Conservation (phyloP, 495 filamentous ascomycete species). For the Jackrogersella minutella region DNA sequence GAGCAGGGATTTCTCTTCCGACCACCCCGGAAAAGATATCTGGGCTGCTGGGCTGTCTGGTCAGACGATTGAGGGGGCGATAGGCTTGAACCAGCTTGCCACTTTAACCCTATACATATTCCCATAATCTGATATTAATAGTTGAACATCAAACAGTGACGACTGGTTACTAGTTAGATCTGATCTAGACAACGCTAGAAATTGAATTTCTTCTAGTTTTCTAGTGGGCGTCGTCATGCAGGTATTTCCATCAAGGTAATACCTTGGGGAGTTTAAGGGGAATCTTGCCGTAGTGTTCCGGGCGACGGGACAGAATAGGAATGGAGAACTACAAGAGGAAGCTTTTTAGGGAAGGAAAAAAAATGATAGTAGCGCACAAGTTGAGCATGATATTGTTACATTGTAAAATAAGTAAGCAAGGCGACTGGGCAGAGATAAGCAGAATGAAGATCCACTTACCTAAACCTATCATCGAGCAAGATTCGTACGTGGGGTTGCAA, state of each 20-base stretch:
- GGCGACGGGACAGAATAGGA: neutral
- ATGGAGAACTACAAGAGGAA: conserved; percentile 8
- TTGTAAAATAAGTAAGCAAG: conserved; percentile 38
- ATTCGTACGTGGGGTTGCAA: conserved; percentile 19
- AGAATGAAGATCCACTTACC: conserved; percentile 18
- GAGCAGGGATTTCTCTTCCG: conserved; percentile 30
- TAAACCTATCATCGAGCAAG: conserved; percentile 15
- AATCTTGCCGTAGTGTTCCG: neutral
- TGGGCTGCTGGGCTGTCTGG: neutral
- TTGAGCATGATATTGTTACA: conserved; percentile 28
- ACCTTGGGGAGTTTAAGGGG: too few species aligned
- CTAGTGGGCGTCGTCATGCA: neutral
- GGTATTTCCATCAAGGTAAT: too few species aligned
- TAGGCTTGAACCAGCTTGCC: conserved; percentile 6
- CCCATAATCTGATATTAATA: too few species aligned
- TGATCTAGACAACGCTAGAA: too few species aligned
- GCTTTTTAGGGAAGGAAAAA: too few species aligned
- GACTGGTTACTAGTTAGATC: too few species aligned
- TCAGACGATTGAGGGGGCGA: conserved; percentile 1
- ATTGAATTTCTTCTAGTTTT: conserved; percentile 10
- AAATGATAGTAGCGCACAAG: conserved; percentile 9
- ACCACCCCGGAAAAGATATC: conserved; percentile 12
- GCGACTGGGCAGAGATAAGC: conserved; percentile 29
- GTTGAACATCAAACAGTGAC: too few species aligned
- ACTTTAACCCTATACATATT: conserved; percentile 1